phyloP scores from a whole-genome alignment of 75 land plant genomes.

The Cupressus sempervirens region DNA sequence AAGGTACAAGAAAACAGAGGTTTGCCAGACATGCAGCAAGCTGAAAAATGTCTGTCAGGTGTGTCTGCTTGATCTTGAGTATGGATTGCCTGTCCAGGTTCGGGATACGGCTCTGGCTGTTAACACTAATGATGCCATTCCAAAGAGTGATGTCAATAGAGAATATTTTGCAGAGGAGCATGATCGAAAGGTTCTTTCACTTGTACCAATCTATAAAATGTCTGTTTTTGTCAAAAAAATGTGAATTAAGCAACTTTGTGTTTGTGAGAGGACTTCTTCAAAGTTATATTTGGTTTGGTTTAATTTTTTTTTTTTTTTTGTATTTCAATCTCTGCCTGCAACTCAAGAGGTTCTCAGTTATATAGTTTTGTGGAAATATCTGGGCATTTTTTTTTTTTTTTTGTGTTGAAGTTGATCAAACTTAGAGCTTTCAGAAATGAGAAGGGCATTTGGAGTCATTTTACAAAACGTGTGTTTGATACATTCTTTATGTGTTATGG shows the following conservation, averaged over 20 bases:
- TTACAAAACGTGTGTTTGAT: neutral
- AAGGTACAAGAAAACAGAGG: conserved; percentile 89
- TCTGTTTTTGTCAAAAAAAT: neutral
- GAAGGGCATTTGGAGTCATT: neutral
- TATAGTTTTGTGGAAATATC: neutral
- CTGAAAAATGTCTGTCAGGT: conserved; percentile 98
- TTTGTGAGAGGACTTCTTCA: neutral
- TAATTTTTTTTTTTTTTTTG: neutral
- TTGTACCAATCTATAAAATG: neutral
- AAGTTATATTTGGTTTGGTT: neutral
- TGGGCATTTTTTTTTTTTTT: too few relatives aligned
- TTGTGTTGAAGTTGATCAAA: neutral
- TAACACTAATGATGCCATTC: conserved; percentile 83
- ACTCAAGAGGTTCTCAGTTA: neutral
- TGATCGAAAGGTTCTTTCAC: conserved; percentile 80
- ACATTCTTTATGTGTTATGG: neutral
- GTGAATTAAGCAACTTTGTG: neutral
- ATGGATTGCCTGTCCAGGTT: conserved; percentile 96
- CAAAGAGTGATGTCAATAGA: conserved; percentile 97
- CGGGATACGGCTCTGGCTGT: conserved; percentile 89
- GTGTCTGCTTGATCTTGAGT: conserved; percentile 91
- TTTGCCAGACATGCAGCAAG: conserved; percentile 98
- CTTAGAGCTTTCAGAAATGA: neutral
- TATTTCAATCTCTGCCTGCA: neutral
- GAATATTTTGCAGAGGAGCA: conserved; percentile 98